Conservation (phyloP, 768 basidiomycete genomes). For the Cystobasidium onofrii region DNA sequence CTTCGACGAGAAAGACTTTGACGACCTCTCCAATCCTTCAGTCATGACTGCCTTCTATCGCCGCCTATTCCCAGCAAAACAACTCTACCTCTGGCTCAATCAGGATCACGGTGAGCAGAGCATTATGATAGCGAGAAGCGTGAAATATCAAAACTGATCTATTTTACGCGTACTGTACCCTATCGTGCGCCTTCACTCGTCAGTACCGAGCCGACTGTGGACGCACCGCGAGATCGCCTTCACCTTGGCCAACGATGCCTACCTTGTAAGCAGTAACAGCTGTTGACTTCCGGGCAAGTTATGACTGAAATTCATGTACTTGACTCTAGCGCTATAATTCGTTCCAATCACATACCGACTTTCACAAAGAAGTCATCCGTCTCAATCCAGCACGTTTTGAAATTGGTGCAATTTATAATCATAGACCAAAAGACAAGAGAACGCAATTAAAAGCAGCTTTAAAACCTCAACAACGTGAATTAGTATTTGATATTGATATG, state of each 20-base stretch:
- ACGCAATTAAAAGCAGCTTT: slow-evolving; percentile 63
- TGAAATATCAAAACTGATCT: no score
- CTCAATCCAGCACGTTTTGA: slow-evolving; percentile 90
- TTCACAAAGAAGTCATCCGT: slow-evolving; percentile 77
- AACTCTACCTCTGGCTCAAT: slow-evolving; percentile 88
- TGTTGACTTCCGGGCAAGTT: background rate
- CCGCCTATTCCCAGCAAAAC: slow-evolving; percentile 87
- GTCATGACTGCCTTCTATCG: slow-evolving; percentile 74
- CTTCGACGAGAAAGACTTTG: slow-evolving; percentile 30
- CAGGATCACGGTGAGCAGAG: slow-evolving; percentile 62
- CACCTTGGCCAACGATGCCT: slow-evolving; percentile 80
- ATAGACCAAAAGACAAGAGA: slow-evolving; percentile 81
- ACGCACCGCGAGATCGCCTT: slow-evolving; percentile 94
- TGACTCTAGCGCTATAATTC: slow-evolving; percentile 89
- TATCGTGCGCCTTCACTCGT: background rate
- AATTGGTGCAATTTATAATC: slow-evolving; percentile 88
- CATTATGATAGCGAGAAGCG: no score
- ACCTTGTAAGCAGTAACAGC: slow-evolving; percentile 52
- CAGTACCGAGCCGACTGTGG: slow-evolving; percentile 62
- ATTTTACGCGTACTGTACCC: background rate
- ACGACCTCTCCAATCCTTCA: slow-evolving; percentile 48
- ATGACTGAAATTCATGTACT: background rate
- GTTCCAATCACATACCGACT: slow-evolving; percentile 72
- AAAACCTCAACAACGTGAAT: slow-evolving; percentile 70
- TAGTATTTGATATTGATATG: slow-evolving; percentile 99